phyloP scores from a whole-genome alignment of 306 rosid genomes.

The Chamaecrista fasciculata region DNA sequence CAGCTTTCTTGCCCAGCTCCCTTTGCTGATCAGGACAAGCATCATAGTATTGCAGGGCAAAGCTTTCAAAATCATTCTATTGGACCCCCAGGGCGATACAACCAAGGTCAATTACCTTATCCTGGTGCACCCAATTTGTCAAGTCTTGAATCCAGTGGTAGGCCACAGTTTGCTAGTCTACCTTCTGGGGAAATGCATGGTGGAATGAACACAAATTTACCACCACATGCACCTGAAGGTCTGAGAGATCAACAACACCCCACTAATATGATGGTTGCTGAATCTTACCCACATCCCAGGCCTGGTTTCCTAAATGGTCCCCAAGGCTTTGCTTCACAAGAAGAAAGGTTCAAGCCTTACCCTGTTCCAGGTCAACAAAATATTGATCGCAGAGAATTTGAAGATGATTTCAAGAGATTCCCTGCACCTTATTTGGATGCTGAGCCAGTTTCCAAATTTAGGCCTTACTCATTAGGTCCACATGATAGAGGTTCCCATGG shows the following conservation, averaged over 20 bases:
- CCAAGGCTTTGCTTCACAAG: conserved; percentile 51
- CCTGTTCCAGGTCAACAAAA: conserved; percentile 41
- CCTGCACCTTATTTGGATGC: conserved; percentile 60
- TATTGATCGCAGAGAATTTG: conserved; percentile 55
- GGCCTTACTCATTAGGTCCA: conserved; percentile 48
- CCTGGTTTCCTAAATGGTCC: conserved; percentile 39
- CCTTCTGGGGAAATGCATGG: conserved; percentile 62
- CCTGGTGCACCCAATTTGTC: conserved; percentile 47
- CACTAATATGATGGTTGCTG: conserved; percentile 30
- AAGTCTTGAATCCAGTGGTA: conserved; percentile 45
- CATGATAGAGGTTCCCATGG: conserved; percentile 47
- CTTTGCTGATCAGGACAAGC: conserved; percentile 38
- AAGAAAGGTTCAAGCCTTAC: conserved; percentile 68
- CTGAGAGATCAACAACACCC: conserved; percentile 38
- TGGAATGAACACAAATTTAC: conserved; percentile 44
- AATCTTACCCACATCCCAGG: conserved; percentile 31
- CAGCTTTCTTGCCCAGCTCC: conserved; percentile 32
- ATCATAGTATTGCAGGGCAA: conserved; percentile 39
- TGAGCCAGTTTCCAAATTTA: conserved; percentile 53
- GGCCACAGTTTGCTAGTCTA: conserved; percentile 44
- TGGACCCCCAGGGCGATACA: conserved; percentile 46
- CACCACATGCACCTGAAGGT: conserved; percentile 55
- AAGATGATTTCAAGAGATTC: conserved; percentile 63
- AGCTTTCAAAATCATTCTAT: conserved; percentile 40
- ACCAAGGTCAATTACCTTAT: conserved; percentile 56